Evolutionary conservation across 106 monocot genomes (phyloP), one percentile per base, ranked within the genome.

Genomic region (Dendrobium nobile): DNA sequence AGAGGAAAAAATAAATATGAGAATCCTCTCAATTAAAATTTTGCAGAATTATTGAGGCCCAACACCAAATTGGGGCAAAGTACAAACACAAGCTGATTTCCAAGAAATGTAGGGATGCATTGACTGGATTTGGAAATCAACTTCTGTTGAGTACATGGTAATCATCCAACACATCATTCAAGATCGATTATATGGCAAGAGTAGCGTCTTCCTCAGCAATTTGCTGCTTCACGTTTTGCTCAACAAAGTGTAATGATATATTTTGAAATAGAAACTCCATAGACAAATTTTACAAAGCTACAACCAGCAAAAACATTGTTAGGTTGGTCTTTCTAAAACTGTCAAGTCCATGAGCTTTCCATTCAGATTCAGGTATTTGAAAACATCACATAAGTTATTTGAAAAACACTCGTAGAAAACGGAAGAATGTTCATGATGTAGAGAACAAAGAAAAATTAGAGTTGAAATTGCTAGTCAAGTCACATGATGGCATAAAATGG

Each of bases 1-100:
- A 79, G 10, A 81, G 75, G 2, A 74, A 74, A 74, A 74, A 73
- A 10, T 6, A 19, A 74, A 42, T 5, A 74, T 42, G 41, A 70
- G 11, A 70, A 22, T 31, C 13, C 33, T 37, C n/a, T 37, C 8
- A 27, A 70, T 37, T 37, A 70, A 70, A 70, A 70, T 70, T 51
- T 70, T 37, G 37, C 33, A 70, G 10, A 13, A 33, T 70, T 37
- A 70, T 19, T 70, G n/a, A 31, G 22, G 70, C 67, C 0, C 9
- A 67, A 13, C 15, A 70, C n/a, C 20, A 4, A 61, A 61, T 61
- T 61, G 61, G 22, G 8, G n/a, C 22, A 22, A 61, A 22, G 24
- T 61, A 37, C 37, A 37, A 37, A 37, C 37, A 37, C 37, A 51
- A 51, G 2, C 51, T 51, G 15, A 11, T 51, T 51, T 51, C 51